Base-by-base conservation (phyloP, 75 land plant species). In the Picea sitchensis region DNA sequence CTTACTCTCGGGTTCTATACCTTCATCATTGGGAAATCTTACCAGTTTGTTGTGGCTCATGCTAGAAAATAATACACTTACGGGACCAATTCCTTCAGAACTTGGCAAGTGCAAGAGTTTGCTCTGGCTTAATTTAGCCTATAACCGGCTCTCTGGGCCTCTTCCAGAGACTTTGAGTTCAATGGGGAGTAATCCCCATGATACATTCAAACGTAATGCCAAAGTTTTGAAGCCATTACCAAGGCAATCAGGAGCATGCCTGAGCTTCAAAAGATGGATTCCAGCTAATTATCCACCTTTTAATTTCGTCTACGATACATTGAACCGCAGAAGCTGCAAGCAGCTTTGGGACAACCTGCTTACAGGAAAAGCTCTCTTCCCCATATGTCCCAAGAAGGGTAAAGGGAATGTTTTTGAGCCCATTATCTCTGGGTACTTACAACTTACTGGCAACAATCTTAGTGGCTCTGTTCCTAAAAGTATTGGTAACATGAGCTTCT, bases 241-340 rank as follows among this genome's bases (percentile, higher is more conserved):
- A 3, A 83, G 80, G 73, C 91, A 81, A 57, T 80, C 91, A 12
- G 92, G 92, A 20, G 93, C 88, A 81, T 96, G 99, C 79, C 71
- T 78, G 65, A 75, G 88, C 17, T 78, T 96, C 83, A 85, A 31
- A 68, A 77, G 95, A 41, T 94, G 95, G 98, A 79, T 94, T 12
- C 99, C 99, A n/a, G 96, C 79, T 67, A 65, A 83, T 61, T 89
- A 89, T 77, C 87, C 90, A 38, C 95, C 93, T 7, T 94, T 88
- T 67, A 83, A 82, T 75, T 86, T 91, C 82, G 85, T 83, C 15
- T 83, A 86, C 77, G 78, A 71, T 0, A 67, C 87, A 20, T 77
- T 93, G 64, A 87, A 86, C 62, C 83, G 84, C 58, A 86, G 79
- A 67, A 82, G 76, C 63, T 92, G 96, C 58, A 78, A 82, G 77